A percentile compares a stretch with the other conserved stretches of the same genome.
phyloP scores from a whole-genome alignment of 208 protist genomes.

The Trypanosoma cruzi region DNA sequence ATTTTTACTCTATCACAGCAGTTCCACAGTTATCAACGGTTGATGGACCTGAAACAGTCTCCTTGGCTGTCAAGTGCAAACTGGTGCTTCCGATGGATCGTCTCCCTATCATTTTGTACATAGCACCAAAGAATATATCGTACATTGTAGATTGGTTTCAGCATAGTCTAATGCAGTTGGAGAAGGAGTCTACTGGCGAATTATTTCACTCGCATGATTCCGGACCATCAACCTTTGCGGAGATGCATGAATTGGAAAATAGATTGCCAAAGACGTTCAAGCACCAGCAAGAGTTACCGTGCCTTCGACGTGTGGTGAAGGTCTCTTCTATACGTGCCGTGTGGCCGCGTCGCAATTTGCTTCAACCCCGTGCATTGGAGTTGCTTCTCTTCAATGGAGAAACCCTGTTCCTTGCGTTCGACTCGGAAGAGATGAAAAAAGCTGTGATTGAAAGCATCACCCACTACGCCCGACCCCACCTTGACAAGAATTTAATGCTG shows the following conservation, averaged over 20 bases:
- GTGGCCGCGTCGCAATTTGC: conserved; percentile 40
- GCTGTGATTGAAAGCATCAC: conserved; percentile 20
- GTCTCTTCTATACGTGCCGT: conserved; percentile 35
- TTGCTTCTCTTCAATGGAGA: conserved; percentile 39
- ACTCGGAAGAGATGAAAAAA: conserved; percentile 24
- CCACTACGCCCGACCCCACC: conserved; percentile 18
- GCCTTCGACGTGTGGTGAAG: conserved; percentile 22
- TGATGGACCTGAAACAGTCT: background rate
- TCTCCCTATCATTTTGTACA: conserved; percentile 22
- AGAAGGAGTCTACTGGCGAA: background rate
- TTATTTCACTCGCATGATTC: background rate
- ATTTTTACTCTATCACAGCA: conserved; percentile 31
- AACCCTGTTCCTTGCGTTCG: conserved; percentile 39
- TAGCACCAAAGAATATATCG: conserved; percentile 27
- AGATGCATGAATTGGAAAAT: background rate
- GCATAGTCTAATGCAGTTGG: background rate
- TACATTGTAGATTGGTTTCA: conserved; percentile 25
- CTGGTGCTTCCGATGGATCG: conserved; percentile 37
- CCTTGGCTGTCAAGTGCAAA: conserved; percentile 20
- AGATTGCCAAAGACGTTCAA: conserved; percentile 6
- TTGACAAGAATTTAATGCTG: conserved; percentile 25
- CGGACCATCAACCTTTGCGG: conserved; percentile 2
- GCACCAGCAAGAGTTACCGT: conserved; percentile 16
- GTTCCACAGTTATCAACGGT: conserved; percentile 25
- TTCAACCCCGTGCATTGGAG: conserved; percentile 41